Base-by-base conservation (phyloP, 2,329 filamentous ascomycete species). In the Exserohilum turcica region DNA sequence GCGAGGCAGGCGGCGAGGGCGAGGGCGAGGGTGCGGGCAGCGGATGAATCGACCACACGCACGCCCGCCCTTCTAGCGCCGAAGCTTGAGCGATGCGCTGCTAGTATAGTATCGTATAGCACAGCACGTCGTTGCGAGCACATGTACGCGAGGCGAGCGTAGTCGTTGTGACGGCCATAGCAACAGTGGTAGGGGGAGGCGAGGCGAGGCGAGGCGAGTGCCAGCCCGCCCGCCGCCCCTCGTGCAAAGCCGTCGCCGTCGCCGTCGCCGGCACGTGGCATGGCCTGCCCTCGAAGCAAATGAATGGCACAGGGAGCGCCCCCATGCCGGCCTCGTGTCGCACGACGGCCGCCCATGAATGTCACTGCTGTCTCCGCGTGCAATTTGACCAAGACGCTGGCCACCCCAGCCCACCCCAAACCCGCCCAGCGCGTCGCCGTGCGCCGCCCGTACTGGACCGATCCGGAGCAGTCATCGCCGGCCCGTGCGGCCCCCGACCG, bases 1-100 rank as follows among this genome's bases (percentile, higher is more conserved):
- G 80, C 78, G 66, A 86, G 73, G 52, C 72, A 71, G 57, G 73
- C 72, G 66, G 68, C 67, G 56, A 73, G 61, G 61, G 63, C 58
- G 42, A 74, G 56, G 31, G 66, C 65, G 65, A 64, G n/a, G 44
- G 43, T 45, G 52, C 36, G 36, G 46, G 27, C 35, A 16, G 28
- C 39, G 28, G 52, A 24, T 42, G 28, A 43, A 31, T 42, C 46
- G 46, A 54, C 42, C 19, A 33, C 40, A 24, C 42, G 40, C 37
- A 37, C 44, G 27, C 42, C 43, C 32, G 31, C 36, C 29, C 42
- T 43, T 42, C 52, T 54, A 50, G 52, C 47, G 37, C 21, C 36
- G 40, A 42, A 47, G 28, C 19, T 24, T 28, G 12, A 24, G 21
- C 21, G 21, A 24, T 24, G 21, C 4, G 4, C 21, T 7, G n/a